Evolutionary conservation across 306 rosid species (phyloP), one percentile per base, ranked within the genome.

Genomic region (Vicia sativa): DNA sequence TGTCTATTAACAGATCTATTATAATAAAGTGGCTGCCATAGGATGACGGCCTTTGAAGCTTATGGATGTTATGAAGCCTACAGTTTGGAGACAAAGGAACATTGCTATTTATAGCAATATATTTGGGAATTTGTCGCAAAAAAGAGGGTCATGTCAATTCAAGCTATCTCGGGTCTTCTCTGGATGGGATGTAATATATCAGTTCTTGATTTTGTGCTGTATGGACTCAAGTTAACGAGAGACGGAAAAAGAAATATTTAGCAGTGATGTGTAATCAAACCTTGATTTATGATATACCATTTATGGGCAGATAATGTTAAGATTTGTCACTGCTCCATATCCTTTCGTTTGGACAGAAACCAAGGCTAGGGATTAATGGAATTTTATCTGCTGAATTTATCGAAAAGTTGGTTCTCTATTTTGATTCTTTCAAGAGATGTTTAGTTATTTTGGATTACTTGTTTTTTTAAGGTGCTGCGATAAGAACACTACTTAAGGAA

Each of bases 1-100:
- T 95, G 83, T 90, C 84, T 67, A 74, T 85, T 84, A 87, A 85
- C 99, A 90, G 97, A 88, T 84, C 50, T 73, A 80, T 61, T 78
- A 82, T 78, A 82, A 76, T 79, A 80, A 85, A 85, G 89, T 75
- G 81, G 91, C 88, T 84, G 91, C 96, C 68, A 76, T 93, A 81
- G 91, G 87, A 80, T 86, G 87, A 79, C 85, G 86, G 77, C 82
- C 54, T 57, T 50, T 80, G 87, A 84, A 81, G 97, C 90, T 76
- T 82, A 50, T 71, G 84, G 85, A 76, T 73, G 43, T 66, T 85
- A 77, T 65, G 84, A 73, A 77, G 87, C 82, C 80, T 83, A 70
- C 85, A 39, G 62, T 79, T 68, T 84, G 90, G 77, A 87, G 89
- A 79, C 76, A 79, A 74, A 79, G 79, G 76, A 78, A 68, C 45